These are phyloP conservation scores for Sonneratia alba DNA, from an alignment of 345 rosid species.

Conservation along the genomic window DNA sequence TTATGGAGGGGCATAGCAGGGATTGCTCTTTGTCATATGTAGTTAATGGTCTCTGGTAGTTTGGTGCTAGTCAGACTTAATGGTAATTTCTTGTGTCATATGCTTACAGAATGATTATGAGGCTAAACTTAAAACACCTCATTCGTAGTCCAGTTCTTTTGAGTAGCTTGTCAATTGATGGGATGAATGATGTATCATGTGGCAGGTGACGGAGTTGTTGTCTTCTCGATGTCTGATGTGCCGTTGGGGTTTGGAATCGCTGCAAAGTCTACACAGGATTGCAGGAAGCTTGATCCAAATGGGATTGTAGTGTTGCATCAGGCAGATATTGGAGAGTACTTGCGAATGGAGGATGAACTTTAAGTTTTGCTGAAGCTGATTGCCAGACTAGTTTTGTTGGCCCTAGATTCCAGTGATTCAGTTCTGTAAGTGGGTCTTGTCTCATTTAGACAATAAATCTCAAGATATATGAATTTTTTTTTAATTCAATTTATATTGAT, in stretches of 20 bases:
- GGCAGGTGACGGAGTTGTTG: constrained; percentile 79
- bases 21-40: neutral
- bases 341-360: constrained; percentile 89
- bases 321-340: constrained; percentile 76
- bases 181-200: constrained; percentile 1
- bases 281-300: constrained; percentile 80
- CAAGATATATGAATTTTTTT: neutral
- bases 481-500: neutral
- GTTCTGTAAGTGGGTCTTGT: neutral
- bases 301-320: constrained; percentile 80
- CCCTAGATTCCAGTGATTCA: neutral
- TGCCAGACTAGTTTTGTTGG: neutral
- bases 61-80: neutral
- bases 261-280: constrained; percentile 73
- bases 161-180: neutral
- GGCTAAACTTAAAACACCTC: neutral
- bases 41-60: neutral
- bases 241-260: constrained; percentile 83
- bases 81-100: neutral
- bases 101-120: neutral
- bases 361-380: constrained; percentile 14
- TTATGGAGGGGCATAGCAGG: neutral
- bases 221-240: constrained; percentile 79
- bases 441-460: neutral
- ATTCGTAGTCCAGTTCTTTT: neutral